Percentiles rank a stretch among this genome's conserved stretches.
Evolutionary conservation across 495 filamentous ascomycete species (phyloP).

Genomic region (Hypomontagnella monticulosa): DNA sequence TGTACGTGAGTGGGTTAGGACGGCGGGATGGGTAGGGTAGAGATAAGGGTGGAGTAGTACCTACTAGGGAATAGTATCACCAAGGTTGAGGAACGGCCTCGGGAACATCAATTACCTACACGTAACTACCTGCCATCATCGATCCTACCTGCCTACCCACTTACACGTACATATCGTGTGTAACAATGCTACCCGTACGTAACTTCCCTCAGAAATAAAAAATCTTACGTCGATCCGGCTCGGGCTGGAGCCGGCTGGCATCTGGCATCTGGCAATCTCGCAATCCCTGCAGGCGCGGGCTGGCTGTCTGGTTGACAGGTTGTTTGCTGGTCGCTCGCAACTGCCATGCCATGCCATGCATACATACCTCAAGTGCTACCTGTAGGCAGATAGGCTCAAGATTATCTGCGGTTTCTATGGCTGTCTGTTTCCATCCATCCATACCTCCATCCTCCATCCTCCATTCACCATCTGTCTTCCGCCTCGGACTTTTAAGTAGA

Average conservation of each 20-base stretch:
- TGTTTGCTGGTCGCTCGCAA: slow-evolving; percentile 22
- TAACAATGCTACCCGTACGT: too few relatives aligned
- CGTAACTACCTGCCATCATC: too few relatives aligned
- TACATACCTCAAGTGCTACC: too few relatives aligned
- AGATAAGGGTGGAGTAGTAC: too few relatives aligned
- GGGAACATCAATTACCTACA: too few relatives aligned
- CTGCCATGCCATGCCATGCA: slow-evolving; percentile 20
- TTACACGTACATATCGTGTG: neutral
- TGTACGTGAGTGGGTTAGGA: too few relatives aligned
- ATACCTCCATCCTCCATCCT: too few relatives aligned
- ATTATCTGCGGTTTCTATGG: neutral
- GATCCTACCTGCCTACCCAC: neutral
- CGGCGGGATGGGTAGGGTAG: too few relatives aligned
- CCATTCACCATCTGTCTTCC: too few relatives aligned
- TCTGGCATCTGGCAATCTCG: slow-evolving; percentile 1
- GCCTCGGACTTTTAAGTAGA: too few relatives aligned
- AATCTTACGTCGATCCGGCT: slow-evolving; percentile 31
- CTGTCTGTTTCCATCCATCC: slow-evolving; percentile 15
- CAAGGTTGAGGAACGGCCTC: too few relatives aligned
- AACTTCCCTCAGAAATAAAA: neutral
- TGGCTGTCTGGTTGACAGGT: slow-evolving; percentile 8
- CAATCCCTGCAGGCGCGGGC: neutral
- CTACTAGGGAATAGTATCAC: too few relatives aligned
- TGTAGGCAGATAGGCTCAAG: neutral
- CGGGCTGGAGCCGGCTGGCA: slow-evolving; percentile 23